A percentile compares a stretch with the other conserved stretches of the same genome.
phyloP scores from a whole-genome alignment of 768 basidiomycete genomes.

The Mrakia gelida region DNA sequence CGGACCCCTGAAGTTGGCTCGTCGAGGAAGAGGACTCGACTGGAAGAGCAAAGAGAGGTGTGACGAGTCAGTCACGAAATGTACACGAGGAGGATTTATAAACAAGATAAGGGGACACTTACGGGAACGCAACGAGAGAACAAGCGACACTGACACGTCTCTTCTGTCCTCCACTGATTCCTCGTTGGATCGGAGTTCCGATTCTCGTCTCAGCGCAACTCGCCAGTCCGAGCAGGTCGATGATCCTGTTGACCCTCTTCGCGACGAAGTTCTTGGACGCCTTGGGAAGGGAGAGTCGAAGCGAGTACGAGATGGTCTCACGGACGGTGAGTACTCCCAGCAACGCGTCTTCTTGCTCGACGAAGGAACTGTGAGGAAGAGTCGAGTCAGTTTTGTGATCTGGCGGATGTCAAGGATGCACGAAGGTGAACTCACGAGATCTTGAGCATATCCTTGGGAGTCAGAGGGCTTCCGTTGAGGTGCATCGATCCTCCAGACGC shows the following conservation, averaged over 20 bases:
- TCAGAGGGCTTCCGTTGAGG: conserved; percentile 6
- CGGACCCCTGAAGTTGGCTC: conserved; percentile 27
- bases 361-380: conserved; percentile 46
- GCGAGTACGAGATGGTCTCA: conserved; percentile 55
- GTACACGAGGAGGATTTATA: background rate
- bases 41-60: background rate
- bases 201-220: conserved; percentile 26
- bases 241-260: conserved; percentile 49
- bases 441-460: background rate
- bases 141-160: conserved; percentile 32
- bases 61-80: no score
- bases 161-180: conserved; percentile 32
- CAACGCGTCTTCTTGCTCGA: conserved; percentile 61
- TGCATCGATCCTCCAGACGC: background rate
- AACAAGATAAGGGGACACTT: no score
- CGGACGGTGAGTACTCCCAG: conserved; percentile 58
- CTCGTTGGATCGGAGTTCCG: conserved; percentile 28
- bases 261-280: conserved; percentile 43
- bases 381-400: conserved; percentile 31
- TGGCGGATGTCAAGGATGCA: background rate
- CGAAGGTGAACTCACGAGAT: background rate
- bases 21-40: conserved; percentile 33
- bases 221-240: conserved; percentile 51
- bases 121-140: conserved; percentile 32
- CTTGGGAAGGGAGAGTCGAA: conserved; percentile 46